Evolutionary conservation across 192 early-diverging fungal genomes (phyloP).

Genomic region (Coemansia sp.): DNA sequence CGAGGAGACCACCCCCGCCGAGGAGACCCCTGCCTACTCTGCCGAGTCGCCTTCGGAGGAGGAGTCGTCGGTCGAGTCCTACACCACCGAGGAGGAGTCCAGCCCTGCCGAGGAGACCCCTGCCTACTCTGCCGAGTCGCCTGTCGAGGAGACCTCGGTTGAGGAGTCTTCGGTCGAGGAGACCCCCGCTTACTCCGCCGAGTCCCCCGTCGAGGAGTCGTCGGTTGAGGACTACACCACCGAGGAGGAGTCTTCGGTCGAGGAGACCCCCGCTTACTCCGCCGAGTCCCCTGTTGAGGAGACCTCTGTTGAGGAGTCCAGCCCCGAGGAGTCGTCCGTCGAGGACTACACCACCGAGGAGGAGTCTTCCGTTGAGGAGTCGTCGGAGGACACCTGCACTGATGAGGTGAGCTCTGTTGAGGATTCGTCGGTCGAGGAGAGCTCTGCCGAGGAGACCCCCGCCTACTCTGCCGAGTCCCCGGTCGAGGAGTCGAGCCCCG

Average conservation of each 20-base stretch:
- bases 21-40: constrained; percentile 11
- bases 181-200: constrained; percentile 1
- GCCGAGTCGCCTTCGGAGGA: constrained; percentile 6
- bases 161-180: too few species aligned
- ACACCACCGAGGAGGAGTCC: too few species aligned
- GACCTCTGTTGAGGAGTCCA: constrained; percentile 10
- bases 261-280: neutral
- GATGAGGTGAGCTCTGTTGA: constrained; percentile 6
- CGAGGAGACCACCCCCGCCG: neutral
- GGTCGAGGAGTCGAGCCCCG: neutral
- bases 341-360: too few species aligned
- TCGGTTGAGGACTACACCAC: constrained; percentile 2
- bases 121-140: too few species aligned
- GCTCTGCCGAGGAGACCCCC: neutral
- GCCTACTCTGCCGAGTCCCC: constrained; percentile 1
- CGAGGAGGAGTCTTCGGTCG: neutral
- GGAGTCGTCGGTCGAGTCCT: neutral
- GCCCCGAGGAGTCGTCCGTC: constrained; percentile 6
- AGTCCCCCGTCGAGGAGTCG: constrained; percentile 7
- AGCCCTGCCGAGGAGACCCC: too few species aligned
- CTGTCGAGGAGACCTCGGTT: constrained; percentile 8
- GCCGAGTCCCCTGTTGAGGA: neutral
- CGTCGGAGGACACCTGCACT: too few species aligned
- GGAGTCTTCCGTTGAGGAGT: neutral
- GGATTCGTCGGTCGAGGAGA: constrained; percentile 1